phyloP scores from a whole-genome alignment of 768 basidiomycete species.

The Suillus cothurnatus region DNA sequence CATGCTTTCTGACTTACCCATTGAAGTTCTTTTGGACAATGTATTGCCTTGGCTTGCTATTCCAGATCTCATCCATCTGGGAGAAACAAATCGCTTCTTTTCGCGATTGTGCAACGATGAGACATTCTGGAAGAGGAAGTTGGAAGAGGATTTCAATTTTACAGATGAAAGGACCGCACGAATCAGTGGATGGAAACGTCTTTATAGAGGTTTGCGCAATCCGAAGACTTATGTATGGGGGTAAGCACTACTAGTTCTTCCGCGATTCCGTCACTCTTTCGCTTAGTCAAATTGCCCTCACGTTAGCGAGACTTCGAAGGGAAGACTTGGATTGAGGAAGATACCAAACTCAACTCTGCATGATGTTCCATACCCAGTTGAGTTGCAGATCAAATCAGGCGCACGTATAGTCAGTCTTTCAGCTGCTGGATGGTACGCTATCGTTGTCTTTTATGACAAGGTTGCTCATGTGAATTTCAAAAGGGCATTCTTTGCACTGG shows the following conservation, averaged over 20 bases:
- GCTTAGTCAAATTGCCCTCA: conserved; percentile 7
- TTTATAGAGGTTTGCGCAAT: conserved; percentile 70
- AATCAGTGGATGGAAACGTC: conserved; percentile 74
- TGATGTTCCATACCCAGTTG: conserved; percentile 64
- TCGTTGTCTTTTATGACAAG: conserved; percentile 7
- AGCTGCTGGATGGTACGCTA: conserved; percentile 79
- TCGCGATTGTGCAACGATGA: conserved; percentile 65
- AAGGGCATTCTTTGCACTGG: conserved; percentile 88
- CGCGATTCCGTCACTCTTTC: conserved; percentile 2
- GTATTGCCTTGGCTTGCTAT: conserved; percentile 59
- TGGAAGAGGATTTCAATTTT: conserved; percentile 78
- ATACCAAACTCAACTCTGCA: conserved; percentile 34
- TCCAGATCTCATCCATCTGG: conserved; percentile 58
- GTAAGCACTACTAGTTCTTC: conserved; percentile 39
- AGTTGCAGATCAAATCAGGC: conserved; percentile 56
- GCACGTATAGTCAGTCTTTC: conserved; percentile 69
- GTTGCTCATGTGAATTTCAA: neutral
- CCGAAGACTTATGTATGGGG: conserved; percentile 61
- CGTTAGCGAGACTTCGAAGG: conserved; percentile 59
- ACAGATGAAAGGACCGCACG: conserved; percentile 71
- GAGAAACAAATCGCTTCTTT: conserved; percentile 66
- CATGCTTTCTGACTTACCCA: conserved; percentile 56
- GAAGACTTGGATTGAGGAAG: conserved; percentile 59
- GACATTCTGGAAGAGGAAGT: conserved; percentile 75
- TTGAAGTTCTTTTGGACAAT: conserved; percentile 79